Percentiles rank a stretch among this genome's conserved stretches.
These are phyloP conservation scores for Nicotiana sylvestris DNA, from an alignment of 257 asterid genomes.

Conservation along the genomic window DNA sequence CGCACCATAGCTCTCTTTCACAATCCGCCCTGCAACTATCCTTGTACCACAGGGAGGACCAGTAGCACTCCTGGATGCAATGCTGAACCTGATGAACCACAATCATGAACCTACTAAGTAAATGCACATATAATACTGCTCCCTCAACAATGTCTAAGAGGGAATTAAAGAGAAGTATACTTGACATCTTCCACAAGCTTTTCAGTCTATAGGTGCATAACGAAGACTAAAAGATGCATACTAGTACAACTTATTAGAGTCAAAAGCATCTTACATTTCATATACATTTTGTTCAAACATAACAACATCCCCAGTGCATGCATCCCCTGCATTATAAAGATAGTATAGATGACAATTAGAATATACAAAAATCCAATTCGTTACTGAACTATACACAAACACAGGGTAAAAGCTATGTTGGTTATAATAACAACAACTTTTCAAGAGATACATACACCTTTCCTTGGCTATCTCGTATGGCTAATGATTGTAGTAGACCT, in stretches of 20 bases:
- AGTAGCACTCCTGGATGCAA: slow-evolving; percentile 68
- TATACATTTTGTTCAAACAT: slow-evolving; percentile 87
- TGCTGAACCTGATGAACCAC: slow-evolving; percentile 54
- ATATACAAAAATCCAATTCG: background rate
- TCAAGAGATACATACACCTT: background rate
- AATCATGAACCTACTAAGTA: slow-evolving; percentile 5
- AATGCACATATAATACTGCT: background rate
- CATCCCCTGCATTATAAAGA: slow-evolving; percentile 60
- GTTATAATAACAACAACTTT: background rate
- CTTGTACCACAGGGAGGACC: slow-evolving; percentile 79
- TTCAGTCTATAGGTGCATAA: background rate
- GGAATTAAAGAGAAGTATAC: background rate
- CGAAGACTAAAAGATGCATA: background rate
- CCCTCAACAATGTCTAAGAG: background rate
- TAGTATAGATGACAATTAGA: background rate
- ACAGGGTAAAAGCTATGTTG: background rate
- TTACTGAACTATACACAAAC: background rate
- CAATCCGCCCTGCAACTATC: slow-evolving; percentile 70
- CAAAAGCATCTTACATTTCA: slow-evolving; percentile 53
- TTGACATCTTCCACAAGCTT: background rate
- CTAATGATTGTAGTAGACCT: background rate
- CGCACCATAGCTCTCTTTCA: slow-evolving; percentile 93
- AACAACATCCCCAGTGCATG: slow-evolving; percentile 81
- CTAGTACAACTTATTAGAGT: background rate
- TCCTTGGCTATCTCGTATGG: background rate